Percentiles rank a stretch among this genome's conserved stretches.
Conservation (phyloP, 129 eudicot species). For the Kitagawia praeruptora region DNA sequence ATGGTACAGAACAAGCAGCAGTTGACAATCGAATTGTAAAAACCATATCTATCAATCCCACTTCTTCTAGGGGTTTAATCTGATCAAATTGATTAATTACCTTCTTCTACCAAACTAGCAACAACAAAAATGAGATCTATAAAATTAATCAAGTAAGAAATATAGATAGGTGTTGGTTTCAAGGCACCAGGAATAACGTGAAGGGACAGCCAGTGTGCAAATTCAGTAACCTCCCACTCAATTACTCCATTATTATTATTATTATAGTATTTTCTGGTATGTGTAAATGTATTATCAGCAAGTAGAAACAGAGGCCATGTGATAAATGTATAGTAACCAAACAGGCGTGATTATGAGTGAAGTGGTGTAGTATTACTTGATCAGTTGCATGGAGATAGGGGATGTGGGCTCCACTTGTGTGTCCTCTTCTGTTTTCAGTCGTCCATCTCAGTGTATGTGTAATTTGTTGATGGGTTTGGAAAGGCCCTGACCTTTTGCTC, state of each 20-base stretch:
- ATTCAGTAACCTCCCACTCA: not conserved
- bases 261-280: too few relatives aligned
- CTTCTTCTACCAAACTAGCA: not conserved
- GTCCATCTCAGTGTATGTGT: not conserved
- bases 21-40: conserved; percentile 54
- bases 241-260: not conserved
- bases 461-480: not conserved
- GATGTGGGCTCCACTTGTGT: not conserved
- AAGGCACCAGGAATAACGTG: conserved; percentile 46
- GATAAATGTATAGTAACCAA: too few relatives aligned
- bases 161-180: conserved; percentile 17
- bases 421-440: not conserved
- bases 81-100: not conserved
- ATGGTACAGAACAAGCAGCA: conserved; percentile 26
- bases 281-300: not conserved
- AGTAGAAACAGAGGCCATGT: not conserved
- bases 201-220: conserved; percentile 7
- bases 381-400: conserved; percentile 10
- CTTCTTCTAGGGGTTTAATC: not conserved
- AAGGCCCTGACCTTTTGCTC: too few relatives aligned
- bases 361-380: not conserved
- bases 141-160: not conserved
- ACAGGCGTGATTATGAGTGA: not conserved
- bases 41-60: conserved; percentile 31
- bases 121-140: not conserved